Evolutionary conservation across 2,329 filamentous ascomycete genomes (phyloP).

Genomic region (Phyllosticta citrichinensis): DNA sequence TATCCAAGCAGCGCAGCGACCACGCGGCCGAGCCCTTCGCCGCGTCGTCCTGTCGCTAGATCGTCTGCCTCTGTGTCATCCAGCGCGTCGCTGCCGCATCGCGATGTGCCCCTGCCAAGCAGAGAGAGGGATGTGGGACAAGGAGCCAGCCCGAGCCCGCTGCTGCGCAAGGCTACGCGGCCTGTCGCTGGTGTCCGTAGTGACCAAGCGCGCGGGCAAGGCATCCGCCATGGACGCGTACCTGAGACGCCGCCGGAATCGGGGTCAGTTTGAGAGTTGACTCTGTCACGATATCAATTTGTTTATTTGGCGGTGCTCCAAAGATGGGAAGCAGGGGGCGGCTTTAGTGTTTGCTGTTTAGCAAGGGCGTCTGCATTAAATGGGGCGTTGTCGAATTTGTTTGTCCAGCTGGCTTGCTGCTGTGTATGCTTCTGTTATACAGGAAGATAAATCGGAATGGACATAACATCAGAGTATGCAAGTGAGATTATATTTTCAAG

Average conservation of each 20-base stretch:
- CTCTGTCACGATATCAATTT: background rate
- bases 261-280: background rate
- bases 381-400: background rate
- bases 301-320: background rate
- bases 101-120: slow-evolving; percentile 16
- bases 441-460: background rate
- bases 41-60: background rate
- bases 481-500: too few species aligned
- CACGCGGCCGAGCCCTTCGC: background rate
- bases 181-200: background rate
- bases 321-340: background rate
- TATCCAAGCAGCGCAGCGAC: background rate
- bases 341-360: background rate
- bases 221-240: background rate
- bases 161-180: slow-evolving; percentile 23
- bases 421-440: background rate
- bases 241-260: background rate
- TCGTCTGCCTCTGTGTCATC: background rate
- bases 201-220: background rate
- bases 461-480: too few species aligned
- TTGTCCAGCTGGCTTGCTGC: background rate
- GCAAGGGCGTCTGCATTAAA: background rate
- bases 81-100: slow-evolving; percentile 10
- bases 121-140: slow-evolving; percentile 9
- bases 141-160: slow-evolving; percentile 20